These are phyloP conservation scores for Silene coronaria DNA, from an alignment of 179 eudicot species.

Conservation along the genomic window DNA sequence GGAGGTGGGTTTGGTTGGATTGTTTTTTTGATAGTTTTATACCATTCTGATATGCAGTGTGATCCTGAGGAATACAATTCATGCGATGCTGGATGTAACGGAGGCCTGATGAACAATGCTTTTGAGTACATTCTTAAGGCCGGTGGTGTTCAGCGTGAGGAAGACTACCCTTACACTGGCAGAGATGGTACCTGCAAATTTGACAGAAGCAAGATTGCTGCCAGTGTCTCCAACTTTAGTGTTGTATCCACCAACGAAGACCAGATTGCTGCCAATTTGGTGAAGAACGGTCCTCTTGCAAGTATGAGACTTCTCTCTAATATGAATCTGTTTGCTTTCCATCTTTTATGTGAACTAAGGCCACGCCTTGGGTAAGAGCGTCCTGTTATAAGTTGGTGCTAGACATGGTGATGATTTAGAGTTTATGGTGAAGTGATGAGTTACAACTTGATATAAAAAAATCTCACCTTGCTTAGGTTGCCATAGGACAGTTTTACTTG, in stretches of 20 bases:
- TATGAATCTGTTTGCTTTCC: neutral
- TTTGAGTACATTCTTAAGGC: conserved; percentile 73
- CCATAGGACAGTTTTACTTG: too few relatives aligned
- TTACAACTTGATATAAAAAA: too few relatives aligned
- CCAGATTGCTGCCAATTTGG: conserved; percentile 76
- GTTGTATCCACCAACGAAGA: conserved; percentile 61
- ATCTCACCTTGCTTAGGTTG: too few relatives aligned
- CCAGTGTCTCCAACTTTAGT: conserved; percentile 70
- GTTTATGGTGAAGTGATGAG: too few relatives aligned
- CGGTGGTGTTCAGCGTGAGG: conserved; percentile 61
- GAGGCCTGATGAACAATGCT: conserved; percentile 82
- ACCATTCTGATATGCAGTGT: conserved; percentile 43
- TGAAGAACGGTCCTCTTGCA: conserved; percentile 76
- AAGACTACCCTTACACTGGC: conserved; percentile 82
- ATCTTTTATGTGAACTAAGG: neutral
- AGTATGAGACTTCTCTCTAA: conserved; percentile 35
- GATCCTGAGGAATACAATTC: conserved; percentile 59
- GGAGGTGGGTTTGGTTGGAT: neutral
- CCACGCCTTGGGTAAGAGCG: neutral
- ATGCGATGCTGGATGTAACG: conserved; percentile 75
- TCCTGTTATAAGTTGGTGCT: too few relatives aligned
- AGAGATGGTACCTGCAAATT: conserved; percentile 56
- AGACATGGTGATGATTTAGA: too few relatives aligned
- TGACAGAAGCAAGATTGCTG: conserved; percentile 68
- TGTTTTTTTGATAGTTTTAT: neutral